These are phyloP conservation scores for Suillus ampliporus DNA, from an alignment of 768 basidiomycete species.

Conservation along the genomic window DNA sequence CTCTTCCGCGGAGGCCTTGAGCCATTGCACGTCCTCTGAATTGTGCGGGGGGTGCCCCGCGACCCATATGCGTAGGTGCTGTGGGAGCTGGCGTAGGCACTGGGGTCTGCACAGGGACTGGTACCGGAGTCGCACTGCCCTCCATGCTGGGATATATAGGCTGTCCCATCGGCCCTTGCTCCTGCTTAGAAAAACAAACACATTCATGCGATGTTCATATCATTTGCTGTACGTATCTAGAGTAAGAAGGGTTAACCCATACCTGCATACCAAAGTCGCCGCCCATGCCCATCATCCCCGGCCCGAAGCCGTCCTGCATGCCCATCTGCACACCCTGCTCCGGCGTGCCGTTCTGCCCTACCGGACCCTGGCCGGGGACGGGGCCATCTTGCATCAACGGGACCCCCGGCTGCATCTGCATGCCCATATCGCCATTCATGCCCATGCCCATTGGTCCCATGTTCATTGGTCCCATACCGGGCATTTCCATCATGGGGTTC, in stretches of 20 bases:
- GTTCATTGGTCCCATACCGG: conserved; percentile 59
- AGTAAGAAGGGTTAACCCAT: conserved; percentile 38
- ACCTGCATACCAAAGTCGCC: conserved; percentile 81
- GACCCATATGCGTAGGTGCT: conserved; percentile 35
- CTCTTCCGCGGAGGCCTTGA: conserved; percentile 50
- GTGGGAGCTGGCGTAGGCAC: conserved; percentile 34
- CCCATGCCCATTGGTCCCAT: conserved; percentile 59
- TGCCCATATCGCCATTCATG: conserved; percentile 71
- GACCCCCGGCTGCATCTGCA: conserved; percentile 52
- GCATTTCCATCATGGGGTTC: conserved; percentile 85
- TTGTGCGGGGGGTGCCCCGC: conserved; percentile 42
- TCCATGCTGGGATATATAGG: conserved; percentile 76
- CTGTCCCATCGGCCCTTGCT: conserved; percentile 65
- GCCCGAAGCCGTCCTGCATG: conserved; percentile 49
- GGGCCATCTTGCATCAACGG: conserved; percentile 61
- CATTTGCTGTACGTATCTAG: conserved; percentile 43
- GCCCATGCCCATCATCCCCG: conserved; percentile 71
- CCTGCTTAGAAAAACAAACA: conserved; percentile 45
- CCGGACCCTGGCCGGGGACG: conserved; percentile 39
- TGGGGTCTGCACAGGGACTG: conserved; percentile 45
- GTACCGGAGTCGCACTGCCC: conserved; percentile 51
- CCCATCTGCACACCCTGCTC: conserved; percentile 46
- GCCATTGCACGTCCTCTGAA: conserved; percentile 52
- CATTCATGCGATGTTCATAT: conserved; percentile 34
- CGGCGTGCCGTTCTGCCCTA: conserved; percentile 43